These are phyloP conservation scores for Cicer yamashitae DNA, from an alignment of 306 rosid genomes.

Conservation along the genomic window DNA sequence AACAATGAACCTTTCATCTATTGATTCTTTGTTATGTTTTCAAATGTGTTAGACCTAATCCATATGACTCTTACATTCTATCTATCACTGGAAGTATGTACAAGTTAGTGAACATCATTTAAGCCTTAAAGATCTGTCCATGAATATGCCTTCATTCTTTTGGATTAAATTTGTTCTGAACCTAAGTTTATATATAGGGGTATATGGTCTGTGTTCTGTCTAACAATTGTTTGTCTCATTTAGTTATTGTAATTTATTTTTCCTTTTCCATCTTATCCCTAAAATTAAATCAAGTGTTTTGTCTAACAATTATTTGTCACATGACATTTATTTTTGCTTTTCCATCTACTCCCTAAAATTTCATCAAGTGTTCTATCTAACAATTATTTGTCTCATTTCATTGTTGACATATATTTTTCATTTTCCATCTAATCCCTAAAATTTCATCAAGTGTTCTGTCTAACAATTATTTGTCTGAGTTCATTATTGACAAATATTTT, in stretches of 20 bases:
- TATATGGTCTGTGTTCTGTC: background rate
- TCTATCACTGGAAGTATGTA: background rate
- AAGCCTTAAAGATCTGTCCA: background rate
- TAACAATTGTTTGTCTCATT: background rate
- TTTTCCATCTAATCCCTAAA: constrained; percentile 7
- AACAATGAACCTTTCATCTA: constrained; percentile 4
- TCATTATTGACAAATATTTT: constrained; percentile 29
- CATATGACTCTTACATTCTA: background rate
- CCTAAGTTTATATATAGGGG: background rate
- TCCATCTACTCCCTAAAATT: constrained; percentile 7
- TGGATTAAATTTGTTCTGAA: background rate
- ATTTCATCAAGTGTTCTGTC: constrained; percentile 6
- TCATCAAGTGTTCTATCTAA: background rate
- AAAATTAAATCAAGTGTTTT: constrained; percentile 5
- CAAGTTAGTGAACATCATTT: constrained; percentile 5
- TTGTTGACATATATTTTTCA: constrained; percentile 28
- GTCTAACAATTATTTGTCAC: constrained; percentile 3
- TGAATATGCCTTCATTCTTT: constrained; percentile 1
- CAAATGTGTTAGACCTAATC: constrained; percentile 21
- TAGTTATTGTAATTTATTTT: constrained; percentile 34
- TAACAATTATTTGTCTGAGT: background rate
- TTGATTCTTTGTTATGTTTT: constrained; percentile 20
- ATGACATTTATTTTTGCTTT: constrained; percentile 21
- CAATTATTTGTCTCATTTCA: constrained; percentile 7
- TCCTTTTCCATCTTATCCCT: background rate